Evolutionary conservation across 2,329 filamentous ascomycete genomes (phyloP), one percentile per base, ranked within the genome.

Genomic region (Pezizomycotina sp.): DNA sequence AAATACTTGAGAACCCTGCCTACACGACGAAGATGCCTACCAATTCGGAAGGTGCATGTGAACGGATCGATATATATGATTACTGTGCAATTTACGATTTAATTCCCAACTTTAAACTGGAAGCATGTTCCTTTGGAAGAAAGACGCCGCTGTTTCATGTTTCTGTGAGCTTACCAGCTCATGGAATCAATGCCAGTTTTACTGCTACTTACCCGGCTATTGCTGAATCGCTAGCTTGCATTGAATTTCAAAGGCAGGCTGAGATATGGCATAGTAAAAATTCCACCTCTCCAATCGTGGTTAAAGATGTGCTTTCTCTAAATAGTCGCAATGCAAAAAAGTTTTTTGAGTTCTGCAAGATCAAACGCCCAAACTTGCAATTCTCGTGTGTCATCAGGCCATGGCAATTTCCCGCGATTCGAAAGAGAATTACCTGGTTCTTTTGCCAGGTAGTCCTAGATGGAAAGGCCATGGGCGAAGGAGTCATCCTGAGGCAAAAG

Each of bases 161-260:
- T 14, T 51, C 48, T 2, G 53, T 62, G n/a, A 48, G 49, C 18
- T 47, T 61, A 25, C 50, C 52, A 2, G 54, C 58, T 29, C 56
- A 58, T 6, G 47, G 47, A 20, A 57, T 62, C 18, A 34, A 50
- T 16, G 55, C 53, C 16, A 44, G 43, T 3, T 55, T 52, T 14
- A 38, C 45, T 20, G 56, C 51, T 4, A 37, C 41, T 7, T 47
- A 52, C 13, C 30, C 52, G 7, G 39, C 38, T 10, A 36, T 36
- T 8, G 58, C 58, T 1, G 56, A 60, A 38, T 48, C 52, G 21
- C 50, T 53, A 7, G 60, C 59, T 16, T 53, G 51, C 16, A 36
- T 58, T 3, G 48, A 50, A 8, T 62, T 62, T 47, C 62, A 61
- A 43, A 41, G 51, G 18, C 42, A 54, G 35, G 56, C 55, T 2